Base-by-base conservation (phyloP, 164 flowering plant genomes). In the Tetracentron sinense region DNA sequence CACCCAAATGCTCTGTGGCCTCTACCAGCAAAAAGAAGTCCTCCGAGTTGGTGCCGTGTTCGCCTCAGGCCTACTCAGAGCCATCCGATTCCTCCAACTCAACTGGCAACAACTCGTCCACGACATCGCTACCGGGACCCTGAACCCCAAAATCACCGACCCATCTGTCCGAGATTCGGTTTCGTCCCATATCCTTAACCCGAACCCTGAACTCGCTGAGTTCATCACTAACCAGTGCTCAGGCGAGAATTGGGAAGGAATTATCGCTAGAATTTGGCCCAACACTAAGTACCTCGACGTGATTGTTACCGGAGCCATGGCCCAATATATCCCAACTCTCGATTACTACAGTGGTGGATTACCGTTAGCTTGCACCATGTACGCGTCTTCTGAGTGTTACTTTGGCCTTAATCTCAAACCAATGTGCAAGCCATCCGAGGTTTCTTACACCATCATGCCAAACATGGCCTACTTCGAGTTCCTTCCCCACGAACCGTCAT, bases 291-390 rank as follows among this genome's bases (percentile, higher is more conserved):
- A 86, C 25, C 73, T 89, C 6, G 96, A 89, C 20, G 96, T 89
- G 28, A 83, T 89, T 22, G 86, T 89, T 5, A 89, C 96, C 0
- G 96, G 96, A 0, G 89, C 96, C 17, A 89, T 89, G 96, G 90
- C 92, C 1, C 96, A 89, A 57, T 88, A 88, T 71, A 86, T 88
- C 42, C 89, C 91, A 3, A 83, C 88, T 0, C 75, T 89, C 10
- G 82, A 86, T 2, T 85, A 77, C 52, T 89, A 83, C 72, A 82
- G 92, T 30, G 77, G 78, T 2, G 87, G 89, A 4, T 35, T 89
- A 25, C 96, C 96, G 0, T 49, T 70, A 62, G 73, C 82, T 1
- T 81, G 92, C 72, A 86, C 96, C 38, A 89, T 89, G 96, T 89
- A 89, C 35, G 96, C 92, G 0, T 89, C 96, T 0, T 89, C 92